Base-by-base conservation (phyloP, 192 early-diverging fungal genomes). In the Backusella sp. region DNA sequence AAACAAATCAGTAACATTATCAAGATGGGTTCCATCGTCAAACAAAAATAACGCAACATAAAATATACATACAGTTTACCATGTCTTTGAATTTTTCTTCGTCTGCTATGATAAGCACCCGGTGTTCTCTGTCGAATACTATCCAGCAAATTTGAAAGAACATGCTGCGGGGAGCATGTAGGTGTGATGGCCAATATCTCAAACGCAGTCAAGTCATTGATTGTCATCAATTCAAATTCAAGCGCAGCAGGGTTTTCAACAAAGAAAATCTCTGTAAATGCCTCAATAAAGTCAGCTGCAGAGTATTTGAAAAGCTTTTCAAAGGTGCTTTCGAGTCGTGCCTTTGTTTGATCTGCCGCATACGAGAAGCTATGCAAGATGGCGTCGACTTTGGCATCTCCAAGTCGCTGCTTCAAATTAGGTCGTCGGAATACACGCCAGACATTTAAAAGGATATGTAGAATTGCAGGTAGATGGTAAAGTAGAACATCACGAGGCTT, bases 251-350 rank as follows among this genome's bases (percentile, higher is more conserved):
- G 86, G 68, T 90, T 88, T 23, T 88, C 88, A 1, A 87, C 82
- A 71, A 90, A 88, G 80, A 90, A 93, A 15, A 93, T 80, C 46
- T 93, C 93, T 14, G 89, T 82, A 70, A 89, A 84, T 0, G 85
- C 85, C 73, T 93, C 92, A 14, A 92, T 77, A 5, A 91, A 78
- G 72, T 93, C 88, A 0, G 83, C 75, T 19, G 85, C 85, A 42
- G 86, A 81, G 19, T 82, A 76, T 32, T 85, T 84, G 76, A 89
- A 88, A 8, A 91, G 74, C 15, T 80, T 81, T 41, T 88, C 83
- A 28, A 94, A 75, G 23, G 90, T 83, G 8, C 74, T 79, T 21
- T 86, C 85, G 0, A 93, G 77, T 32, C 87, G 76, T 19, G 77
- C 66, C 17, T 84, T 81, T 1, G 87, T 74, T 56, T 84, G 77